A percentile compares a stretch with the other conserved stretches of the same genome.
These are phyloP conservation scores for Fonsecaea nubica DNA, from an alignment of 2,329 filamentous ascomycete species.

Conservation along the genomic window DNA sequence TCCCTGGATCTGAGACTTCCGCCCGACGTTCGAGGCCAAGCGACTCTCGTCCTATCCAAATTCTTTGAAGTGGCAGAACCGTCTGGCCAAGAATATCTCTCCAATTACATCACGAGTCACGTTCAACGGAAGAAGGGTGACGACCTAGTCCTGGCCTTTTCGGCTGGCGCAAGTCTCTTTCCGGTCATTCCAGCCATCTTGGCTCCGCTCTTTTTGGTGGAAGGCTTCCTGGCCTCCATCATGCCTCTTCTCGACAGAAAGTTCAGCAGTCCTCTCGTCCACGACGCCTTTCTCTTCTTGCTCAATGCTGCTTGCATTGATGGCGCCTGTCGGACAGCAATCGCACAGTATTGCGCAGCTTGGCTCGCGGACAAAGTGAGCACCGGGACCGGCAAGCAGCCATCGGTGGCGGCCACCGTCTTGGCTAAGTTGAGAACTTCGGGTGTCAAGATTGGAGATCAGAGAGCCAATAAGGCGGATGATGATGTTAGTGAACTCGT, in stretches of 20 bases:
- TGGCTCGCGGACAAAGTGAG: conserved; percentile 87
- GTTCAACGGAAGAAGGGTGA: conserved; percentile 79
- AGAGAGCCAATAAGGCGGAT: conserved; percentile 48
- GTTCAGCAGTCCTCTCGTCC: conserved; percentile 84
- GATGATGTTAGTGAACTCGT: conserved; percentile 61
- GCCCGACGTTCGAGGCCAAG: conserved; percentile 76
- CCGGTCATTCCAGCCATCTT: conserved; percentile 80
- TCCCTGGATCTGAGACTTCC: conserved; percentile 85
- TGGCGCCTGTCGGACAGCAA: conserved; percentile 77
- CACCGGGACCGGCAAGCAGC: conserved; percentile 66
- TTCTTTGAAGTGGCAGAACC: conserved; percentile 80
- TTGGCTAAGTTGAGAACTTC: conserved; percentile 66
- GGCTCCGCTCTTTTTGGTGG: conserved; percentile 80
- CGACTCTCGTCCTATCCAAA: conserved; percentile 79
- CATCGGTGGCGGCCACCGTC: conserved; percentile 70
- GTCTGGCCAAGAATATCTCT: conserved; percentile 71
- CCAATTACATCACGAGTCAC: conserved; percentile 74
- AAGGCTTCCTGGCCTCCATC: conserved; percentile 81
- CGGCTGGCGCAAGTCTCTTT: conserved; percentile 86
- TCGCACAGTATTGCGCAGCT: conserved; percentile 80
- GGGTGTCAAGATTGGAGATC: conserved; percentile 41
- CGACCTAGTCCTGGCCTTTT: conserved; percentile 89
- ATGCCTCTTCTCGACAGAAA: conserved; percentile 77
- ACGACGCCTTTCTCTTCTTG: conserved; percentile 85
- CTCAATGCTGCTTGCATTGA: conserved; percentile 92